Percentiles rank a stretch among this genome's conserved stretches.
These are phyloP conservation scores for Aspergillus puulaauensis DNA, from an alignment of 2,329 filamentous ascomycete genomes.

Conservation along the genomic window DNA sequence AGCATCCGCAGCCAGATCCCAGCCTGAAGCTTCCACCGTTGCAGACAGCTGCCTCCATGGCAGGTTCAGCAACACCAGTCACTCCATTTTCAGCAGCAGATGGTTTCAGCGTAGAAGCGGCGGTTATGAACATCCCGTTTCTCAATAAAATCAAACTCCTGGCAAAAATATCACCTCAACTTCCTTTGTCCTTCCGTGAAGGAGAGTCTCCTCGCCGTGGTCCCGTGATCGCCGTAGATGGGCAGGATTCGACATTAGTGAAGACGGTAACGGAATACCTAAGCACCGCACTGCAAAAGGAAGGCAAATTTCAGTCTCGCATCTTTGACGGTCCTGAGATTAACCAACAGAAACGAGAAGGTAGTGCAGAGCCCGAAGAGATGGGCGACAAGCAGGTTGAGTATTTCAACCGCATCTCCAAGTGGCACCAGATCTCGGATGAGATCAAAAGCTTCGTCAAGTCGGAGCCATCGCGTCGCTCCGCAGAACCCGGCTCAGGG, in stretches of 20 bases:
- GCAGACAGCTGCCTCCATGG: constrained; percentile 39
- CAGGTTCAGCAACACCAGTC: constrained; percentile 22
- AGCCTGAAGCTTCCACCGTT: constrained; percentile 56
- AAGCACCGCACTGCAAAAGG: constrained; percentile 51
- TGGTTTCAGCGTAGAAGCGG: constrained; percentile 59
- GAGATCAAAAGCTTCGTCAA: constrained; percentile 65
- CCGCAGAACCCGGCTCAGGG: constrained; percentile 15
- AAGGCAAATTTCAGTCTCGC: constrained; percentile 52
- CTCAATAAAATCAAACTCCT: constrained; percentile 75
- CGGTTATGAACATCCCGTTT: constrained; percentile 74
- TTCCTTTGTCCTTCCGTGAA: constrained; percentile 42
- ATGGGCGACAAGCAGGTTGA: constrained; percentile 48
- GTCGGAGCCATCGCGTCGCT: constrained; percentile 19
- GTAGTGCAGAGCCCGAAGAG: constrained; percentile 27
- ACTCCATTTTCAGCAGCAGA: constrained; percentile 33
- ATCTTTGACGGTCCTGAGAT: constrained; percentile 49
- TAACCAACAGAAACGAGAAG: constrained; percentile 13
- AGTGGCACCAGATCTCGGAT: constrained; percentile 74
- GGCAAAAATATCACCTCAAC: constrained; percentile 70
- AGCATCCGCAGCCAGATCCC: constrained; percentile 44
- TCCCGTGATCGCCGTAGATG: constrained; percentile 80
- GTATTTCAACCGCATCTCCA: constrained; percentile 67
- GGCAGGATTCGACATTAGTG: constrained; percentile 64
- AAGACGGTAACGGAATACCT: constrained; percentile 66
- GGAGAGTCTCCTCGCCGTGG: constrained; percentile 57